These are phyloP conservation scores for Aspergillus arachidicola DNA, from an alignment of 2,329 filamentous ascomycete genomes.

Conservation along the genomic window DNA sequence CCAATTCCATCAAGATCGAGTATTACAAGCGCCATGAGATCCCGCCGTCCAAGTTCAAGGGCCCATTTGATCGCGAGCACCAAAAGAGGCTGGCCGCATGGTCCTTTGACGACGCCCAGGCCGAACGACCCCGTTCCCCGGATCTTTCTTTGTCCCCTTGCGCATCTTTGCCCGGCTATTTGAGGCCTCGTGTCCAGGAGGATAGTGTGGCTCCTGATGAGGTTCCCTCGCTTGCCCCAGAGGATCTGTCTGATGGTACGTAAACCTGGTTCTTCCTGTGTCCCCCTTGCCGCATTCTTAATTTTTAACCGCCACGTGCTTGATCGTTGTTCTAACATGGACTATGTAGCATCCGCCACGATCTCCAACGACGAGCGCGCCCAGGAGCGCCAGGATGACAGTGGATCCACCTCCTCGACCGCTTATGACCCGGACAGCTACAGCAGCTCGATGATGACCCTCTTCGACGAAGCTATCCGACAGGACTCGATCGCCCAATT, in stretches of 20 bases:
- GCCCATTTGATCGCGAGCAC: slow-evolving; percentile 51
- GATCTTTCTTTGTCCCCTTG: slow-evolving; percentile 44
- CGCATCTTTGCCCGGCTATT: slow-evolving; percentile 30
- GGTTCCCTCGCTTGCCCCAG: slow-evolving; percentile 15
- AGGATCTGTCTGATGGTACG: slow-evolving; percentile 23
- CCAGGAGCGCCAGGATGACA: slow-evolving; percentile 28
- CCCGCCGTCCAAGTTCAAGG: slow-evolving; percentile 52
- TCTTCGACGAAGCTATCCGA: slow-evolving; percentile 31
- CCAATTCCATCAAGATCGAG: slow-evolving; percentile 48
- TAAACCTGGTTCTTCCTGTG: slow-evolving; percentile 6
- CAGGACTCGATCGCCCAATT: slow-evolving; percentile 32
- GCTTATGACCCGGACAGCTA: slow-evolving; percentile 38
- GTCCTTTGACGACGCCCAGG: slow-evolving; percentile 43
- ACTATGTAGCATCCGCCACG: slow-evolving; percentile 20
- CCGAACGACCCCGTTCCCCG: slow-evolving; percentile 37
- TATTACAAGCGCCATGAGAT: slow-evolving; percentile 53
- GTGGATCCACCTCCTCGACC: slow-evolving; percentile 40
- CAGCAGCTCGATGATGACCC: slow-evolving; percentile 38
- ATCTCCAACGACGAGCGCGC: slow-evolving; percentile 27
- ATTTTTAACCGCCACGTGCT: background rate
- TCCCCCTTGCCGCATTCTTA: background rate
- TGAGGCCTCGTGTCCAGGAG: slow-evolving; percentile 26
- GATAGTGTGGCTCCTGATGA: slow-evolving; percentile 21
- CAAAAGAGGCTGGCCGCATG: slow-evolving; percentile 47
- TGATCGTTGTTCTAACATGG: slow-evolving; percentile 15